Base-by-base conservation (phyloP, 192 early-diverging fungal genomes). In the Mortierella alpina region DNA sequence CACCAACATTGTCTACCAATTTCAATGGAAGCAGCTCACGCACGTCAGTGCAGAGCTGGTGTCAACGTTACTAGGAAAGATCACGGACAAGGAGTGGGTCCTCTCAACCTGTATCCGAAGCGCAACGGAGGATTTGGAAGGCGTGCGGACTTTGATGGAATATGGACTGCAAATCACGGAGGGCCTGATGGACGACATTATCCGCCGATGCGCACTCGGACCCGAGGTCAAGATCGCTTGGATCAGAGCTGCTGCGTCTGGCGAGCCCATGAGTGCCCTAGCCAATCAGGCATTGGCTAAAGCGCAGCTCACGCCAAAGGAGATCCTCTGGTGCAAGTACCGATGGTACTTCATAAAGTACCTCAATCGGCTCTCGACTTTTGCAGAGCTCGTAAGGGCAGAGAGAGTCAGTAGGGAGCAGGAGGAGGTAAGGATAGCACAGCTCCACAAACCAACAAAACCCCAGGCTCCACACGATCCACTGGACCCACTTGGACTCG, bases 71-170 rank as follows among this genome's bases (percentile, higher is more conserved):
- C 66, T 92, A 17, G 73, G 81, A 8, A 84, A 84, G 53, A 84
- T 93, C 45, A 66, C 82, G 15, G 86, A 94, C 65, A 79, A 86
- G 52, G 72, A 80, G 40, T 94, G 92, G 92, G 89, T 91, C 4
- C 59, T 91, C 44, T 52, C 70, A 7, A 68, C 59, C n/a, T 91
- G 87, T 63, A 56, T 91, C n/a, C 73, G 86, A 13, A 65, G 74
- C 18, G 56, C 81, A 8, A 72, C 84, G 3, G 72, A 84, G 15
- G 63, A 71, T 10, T 44, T 49, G 13, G 66, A 84, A 51, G 51
- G 75, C 6, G 66, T 84, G 56, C 72, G 83, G 22, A 60, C 74
- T 49, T 63, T 91, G 23, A 70, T 93, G 5, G 74, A 84, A 6
- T 83, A 88, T 61, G 93, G 90, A 14, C 44, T 92, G 15, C 65